Conservation (phyloP, 768 basidiomycete genomes). For the Ephemerocybe angulata region DNA sequence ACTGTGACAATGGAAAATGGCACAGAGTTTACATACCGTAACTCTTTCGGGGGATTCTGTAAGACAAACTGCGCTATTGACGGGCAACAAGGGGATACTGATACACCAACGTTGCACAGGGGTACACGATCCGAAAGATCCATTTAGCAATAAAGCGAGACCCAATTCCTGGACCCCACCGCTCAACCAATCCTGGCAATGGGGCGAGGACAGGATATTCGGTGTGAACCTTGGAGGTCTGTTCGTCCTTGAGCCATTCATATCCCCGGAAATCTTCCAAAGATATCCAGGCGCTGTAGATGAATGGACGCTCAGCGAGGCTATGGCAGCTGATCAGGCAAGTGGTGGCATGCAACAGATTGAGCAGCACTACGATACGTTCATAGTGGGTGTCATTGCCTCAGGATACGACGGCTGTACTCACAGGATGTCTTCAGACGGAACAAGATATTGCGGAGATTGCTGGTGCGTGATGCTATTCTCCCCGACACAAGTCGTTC, state of each 20-base stretch:
- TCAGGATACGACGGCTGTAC: no score
- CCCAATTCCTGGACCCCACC: slow-evolving; percentile 73
- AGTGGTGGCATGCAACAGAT: slow-evolving; percentile 57
- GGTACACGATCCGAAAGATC: slow-evolving; percentile 57
- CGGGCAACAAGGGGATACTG: neutral
- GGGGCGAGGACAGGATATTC: slow-evolving; percentile 52
- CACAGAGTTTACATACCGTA: slow-evolving; percentile 63
- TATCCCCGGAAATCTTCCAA: slow-evolving; percentile 60
- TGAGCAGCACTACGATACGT: slow-evolving; percentile 76
- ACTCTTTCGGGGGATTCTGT: slow-evolving; percentile 68
- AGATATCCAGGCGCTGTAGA: slow-evolving; percentile 54
- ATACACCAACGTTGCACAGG: slow-evolving; percentile 39
- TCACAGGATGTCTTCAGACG: slow-evolving; percentile 43
- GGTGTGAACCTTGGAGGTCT: slow-evolving; percentile 74
- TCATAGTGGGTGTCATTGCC: slow-evolving; percentile 55
- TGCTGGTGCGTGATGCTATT: slow-evolving; percentile 39
- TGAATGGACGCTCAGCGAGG: slow-evolving; percentile 64
- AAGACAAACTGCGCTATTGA: slow-evolving; percentile 20
- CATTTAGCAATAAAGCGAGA: slow-evolving; percentile 64
- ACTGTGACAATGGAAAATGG: slow-evolving; percentile 59
- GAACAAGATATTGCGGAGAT: slow-evolving; percentile 86
- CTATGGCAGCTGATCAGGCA: slow-evolving; percentile 63
- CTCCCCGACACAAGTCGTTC: neutral
- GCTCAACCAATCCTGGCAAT: slow-evolving; percentile 65
- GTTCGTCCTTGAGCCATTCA: slow-evolving; percentile 77